phyloP scores from a whole-genome alignment of 1,139 yeast species.

The Lodderomyces metapsilosis region DNA sequence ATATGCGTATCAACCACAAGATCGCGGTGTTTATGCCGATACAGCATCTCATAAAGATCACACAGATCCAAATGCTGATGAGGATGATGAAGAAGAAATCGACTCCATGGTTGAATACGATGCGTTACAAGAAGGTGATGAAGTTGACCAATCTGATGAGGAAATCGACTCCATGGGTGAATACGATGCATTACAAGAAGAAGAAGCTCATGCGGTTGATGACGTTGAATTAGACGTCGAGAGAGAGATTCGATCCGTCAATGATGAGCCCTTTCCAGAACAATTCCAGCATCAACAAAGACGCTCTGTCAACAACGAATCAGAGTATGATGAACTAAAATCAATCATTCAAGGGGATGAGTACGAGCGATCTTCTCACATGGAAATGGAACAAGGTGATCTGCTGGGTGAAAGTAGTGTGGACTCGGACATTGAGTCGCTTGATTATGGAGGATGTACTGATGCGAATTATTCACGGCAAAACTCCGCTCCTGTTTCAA shows the following conservation, averaged over 20 bases:
- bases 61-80: too few relatives aligned
- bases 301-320: not conserved
- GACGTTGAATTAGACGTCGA: not conserved
- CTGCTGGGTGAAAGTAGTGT: slow-evolving; percentile 2
- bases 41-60: too few relatives aligned
- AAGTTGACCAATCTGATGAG: slow-evolving; percentile 16
- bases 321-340: not conserved
- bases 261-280: too few relatives aligned
- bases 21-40: too few relatives aligned
- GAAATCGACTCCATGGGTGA: not conserved
- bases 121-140: not conserved
- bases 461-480: not conserved
- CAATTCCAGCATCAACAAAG: too few relatives aligned
- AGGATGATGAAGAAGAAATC: slow-evolving; percentile 12
- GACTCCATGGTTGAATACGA: not conserved
- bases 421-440: not conserved
- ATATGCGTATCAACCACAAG: too few relatives aligned
- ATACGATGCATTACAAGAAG: not conserved
- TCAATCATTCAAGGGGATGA: not conserved
- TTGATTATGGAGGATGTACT: not conserved
- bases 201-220: not conserved
- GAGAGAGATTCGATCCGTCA: too few relatives aligned
- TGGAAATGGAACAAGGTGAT: not conserved
- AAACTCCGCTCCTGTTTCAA: not conserved
- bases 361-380: not conserved